Evolutionary conservation across 2,329 filamentous ascomycete genomes (phyloP).

Genomic region (Ampelomyces quisqualis): DNA sequence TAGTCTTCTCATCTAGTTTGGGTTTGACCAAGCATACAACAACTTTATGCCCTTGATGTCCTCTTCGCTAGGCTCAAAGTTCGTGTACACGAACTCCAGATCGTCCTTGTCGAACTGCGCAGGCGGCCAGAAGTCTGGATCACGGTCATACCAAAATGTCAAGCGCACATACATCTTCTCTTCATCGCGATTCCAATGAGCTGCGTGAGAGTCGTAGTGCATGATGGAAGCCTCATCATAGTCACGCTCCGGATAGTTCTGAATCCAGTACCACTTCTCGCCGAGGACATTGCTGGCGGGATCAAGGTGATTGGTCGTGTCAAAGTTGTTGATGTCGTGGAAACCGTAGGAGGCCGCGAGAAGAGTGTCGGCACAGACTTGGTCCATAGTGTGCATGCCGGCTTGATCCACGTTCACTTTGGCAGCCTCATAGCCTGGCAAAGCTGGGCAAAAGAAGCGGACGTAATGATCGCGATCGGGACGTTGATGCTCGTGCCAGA

Average conservation of each 20-base stretch:
- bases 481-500: constrained; percentile 3
- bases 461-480: constrained; percentile 1
- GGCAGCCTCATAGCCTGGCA: background rate
- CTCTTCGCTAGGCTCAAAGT: background rate
- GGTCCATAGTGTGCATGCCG: background rate
- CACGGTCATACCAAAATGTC: background rate
- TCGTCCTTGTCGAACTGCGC: background rate
- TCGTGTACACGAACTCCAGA: background rate
- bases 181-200: background rate
- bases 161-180: background rate
- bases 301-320: constrained; percentile 1
- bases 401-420: background rate
- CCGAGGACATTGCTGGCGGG: background rate
- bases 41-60: constrained; percentile 1
- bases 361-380: background rate
- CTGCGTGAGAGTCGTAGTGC: constrained; percentile 1
- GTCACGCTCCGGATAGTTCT: background rate
- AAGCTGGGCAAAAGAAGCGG: background rate
- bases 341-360: background rate
- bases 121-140: background rate
- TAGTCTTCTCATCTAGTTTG: background rate
- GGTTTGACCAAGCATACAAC: background rate
- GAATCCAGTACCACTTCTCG: background rate
- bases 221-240: constrained; percentile 2
- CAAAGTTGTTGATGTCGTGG: background rate